Evolutionary conservation across 2,329 filamentous ascomycete species (phyloP).

Genomic region (Ascochyta lentis): DNA sequence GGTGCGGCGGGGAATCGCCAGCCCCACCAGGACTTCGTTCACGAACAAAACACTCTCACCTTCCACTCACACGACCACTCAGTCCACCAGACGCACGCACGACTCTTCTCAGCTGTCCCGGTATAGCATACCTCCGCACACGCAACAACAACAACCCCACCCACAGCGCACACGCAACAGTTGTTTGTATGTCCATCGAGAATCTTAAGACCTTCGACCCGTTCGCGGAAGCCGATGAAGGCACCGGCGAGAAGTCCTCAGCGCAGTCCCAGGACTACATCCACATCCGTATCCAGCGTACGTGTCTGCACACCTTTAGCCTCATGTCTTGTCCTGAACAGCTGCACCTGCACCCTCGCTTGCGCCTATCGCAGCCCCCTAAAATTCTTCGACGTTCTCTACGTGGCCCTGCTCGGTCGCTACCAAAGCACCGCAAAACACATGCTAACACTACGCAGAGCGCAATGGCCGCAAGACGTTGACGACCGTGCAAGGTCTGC

Average conservation of each 20-base stretch:
- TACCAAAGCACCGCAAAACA: not conserved
- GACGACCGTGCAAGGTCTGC: constrained; percentile 98
- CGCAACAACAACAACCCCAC: constrained; percentile 28
- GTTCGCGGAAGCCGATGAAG: constrained; percentile 99
- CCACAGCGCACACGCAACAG: constrained; percentile 33
- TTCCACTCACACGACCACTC: constrained; percentile 19
- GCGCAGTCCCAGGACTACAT: constrained; percentile 89
- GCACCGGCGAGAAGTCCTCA: constrained; percentile 92
- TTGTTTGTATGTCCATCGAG: constrained; percentile 44
- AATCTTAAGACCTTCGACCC: constrained; percentile 72
- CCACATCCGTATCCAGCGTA: constrained; percentile 99
- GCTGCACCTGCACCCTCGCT: not conserved
- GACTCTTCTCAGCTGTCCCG: constrained; percentile 8
- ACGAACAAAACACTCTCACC: constrained; percentile 19
- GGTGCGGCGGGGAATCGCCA: not conserved
- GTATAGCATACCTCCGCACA: constrained; percentile 10
- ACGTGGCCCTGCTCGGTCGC: constrained; percentile 1
- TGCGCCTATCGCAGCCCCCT: constrained; percentile 3
- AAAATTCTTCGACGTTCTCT: constrained; percentile 14
- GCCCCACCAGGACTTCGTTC: constrained; percentile 26
- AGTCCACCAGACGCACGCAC: constrained; percentile 13
- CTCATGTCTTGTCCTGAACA: not conserved
- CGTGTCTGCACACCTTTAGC: constrained; percentile 46
- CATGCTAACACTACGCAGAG: constrained; percentile 68
- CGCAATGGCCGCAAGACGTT: constrained; percentile 99